Base-by-base conservation (phyloP, 1,284 basidiomycete species). In the Ceratobasidium sp. region DNA sequence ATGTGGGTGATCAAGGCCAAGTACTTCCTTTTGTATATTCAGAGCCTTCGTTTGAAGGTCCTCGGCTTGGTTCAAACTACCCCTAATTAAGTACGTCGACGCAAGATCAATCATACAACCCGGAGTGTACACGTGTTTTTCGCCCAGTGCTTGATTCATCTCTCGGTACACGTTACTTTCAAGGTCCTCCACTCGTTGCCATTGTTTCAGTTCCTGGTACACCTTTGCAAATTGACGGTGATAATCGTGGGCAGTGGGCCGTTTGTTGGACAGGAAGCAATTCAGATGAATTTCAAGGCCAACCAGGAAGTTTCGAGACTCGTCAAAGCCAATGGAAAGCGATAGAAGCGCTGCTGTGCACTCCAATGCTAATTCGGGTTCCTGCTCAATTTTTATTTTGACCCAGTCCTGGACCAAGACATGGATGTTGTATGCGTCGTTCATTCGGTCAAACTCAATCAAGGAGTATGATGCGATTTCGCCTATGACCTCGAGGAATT, bases 341-440 rank as follows among this genome's bases (percentile, higher is more conserved):
- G 16, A 41, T 41, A 41, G 39, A 16, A 41, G 39, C 39, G 16
- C 16, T 41, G 39, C 16, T 41, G 39, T 16, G 16, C 39, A 41
- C 39, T 41, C 39, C 16, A 41, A 41, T 8, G 39, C 39, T 8
- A 41, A 16, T 8, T 41, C 39, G 8, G 39, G 39, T 8, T 41
- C 39, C 39, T 56, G 30, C 9, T 6, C 9, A 1, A 56, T n/a
- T 21, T 21, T 21, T 2, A 33, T 36, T 11, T 7, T 7, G 2
- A n/a, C 36, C 56, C 56, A 57, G 7, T 57, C 56, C 13, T 57
- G 56, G 2, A 57, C 56, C n/a, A 57, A 36, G 4, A 57, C 39
- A 14, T 57, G 56, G 1, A 57, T 23, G 2, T 5, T 42, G 39
- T 42, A 57, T 23, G 56, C 39, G 5, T 5, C 11, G 30, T 36